Conservation (phyloP, 2,329 filamentous ascomycete species). For the Stachybotrys echinatus region DNA sequence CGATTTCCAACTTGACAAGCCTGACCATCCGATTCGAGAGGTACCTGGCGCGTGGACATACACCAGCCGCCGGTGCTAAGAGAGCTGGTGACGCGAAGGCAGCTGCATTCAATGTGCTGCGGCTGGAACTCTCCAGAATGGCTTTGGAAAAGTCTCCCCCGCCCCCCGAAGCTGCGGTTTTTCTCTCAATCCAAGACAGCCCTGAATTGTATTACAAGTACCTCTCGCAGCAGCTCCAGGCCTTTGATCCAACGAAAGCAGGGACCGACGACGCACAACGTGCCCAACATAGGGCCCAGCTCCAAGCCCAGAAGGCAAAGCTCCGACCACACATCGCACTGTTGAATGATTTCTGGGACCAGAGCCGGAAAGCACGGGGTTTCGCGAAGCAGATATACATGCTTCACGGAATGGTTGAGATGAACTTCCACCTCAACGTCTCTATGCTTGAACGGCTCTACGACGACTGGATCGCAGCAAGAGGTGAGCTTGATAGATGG, state of each 20-base stretch:
- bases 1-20: background rate
- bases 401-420: constrained; percentile 39
- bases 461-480: constrained; percentile 40
- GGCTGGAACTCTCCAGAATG: constrained; percentile 22
- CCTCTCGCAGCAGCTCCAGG: background rate
- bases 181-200: constrained; percentile 36
- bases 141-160: constrained; percentile 26
- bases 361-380: background rate
- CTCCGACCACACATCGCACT: background rate
- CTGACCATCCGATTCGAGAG: constrained; percentile 22
- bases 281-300: background rate
- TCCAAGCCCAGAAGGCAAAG: background rate
- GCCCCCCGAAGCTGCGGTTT: constrained; percentile 24
- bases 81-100: constrained; percentile 4
- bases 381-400: background rate
- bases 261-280: background rate
- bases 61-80: background rate
- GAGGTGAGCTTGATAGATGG: constrained; percentile 33
- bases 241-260: background rate
- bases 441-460: constrained; percentile 40
- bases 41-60: constrained; percentile 21
- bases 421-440: constrained; percentile 30
- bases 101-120: constrained; percentile 18
- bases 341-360: background rate
- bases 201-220: constrained; percentile 37